These are phyloP conservation scores for Myxozyma vanderwaltii DNA, from an alignment of 805 yeast species.

Conservation along the genomic window DNA sequence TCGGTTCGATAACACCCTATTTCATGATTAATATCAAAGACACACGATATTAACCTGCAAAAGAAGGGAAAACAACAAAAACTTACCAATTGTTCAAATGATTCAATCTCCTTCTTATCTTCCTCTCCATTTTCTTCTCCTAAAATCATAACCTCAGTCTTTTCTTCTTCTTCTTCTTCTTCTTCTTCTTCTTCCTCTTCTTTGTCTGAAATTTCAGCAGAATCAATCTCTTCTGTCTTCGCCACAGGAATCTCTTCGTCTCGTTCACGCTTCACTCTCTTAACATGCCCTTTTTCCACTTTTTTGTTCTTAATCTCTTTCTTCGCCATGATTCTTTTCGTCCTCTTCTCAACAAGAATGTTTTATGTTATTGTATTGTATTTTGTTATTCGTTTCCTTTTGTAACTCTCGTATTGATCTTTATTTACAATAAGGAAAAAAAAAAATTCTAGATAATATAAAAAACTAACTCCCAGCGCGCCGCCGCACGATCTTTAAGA, in stretches of 20 bases:
- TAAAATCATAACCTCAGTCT: conserved; percentile 30
- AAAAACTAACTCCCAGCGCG: conserved; percentile 12
- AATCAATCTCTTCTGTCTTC: conserved; percentile 49
- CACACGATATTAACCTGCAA: too few relatives aligned
- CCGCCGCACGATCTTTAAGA: background rate
- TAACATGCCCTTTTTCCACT: background rate
- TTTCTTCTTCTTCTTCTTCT: background rate
- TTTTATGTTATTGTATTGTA: too few relatives aligned
- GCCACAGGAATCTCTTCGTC: conserved; percentile 20
- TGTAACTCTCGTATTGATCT: too few relatives aligned
- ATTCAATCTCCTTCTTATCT: conserved; percentile 30
- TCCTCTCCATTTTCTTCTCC: conserved; percentile 35
- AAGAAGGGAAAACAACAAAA: background rate
- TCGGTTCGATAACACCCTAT: conserved; percentile 66
- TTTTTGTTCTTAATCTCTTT: background rate
- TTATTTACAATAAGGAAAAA: too few relatives aligned
- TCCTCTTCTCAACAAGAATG: too few relatives aligned
- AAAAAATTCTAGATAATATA: too few relatives aligned
- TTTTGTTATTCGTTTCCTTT: too few relatives aligned
- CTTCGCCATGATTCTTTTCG: background rate
- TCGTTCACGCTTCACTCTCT: conserved; percentile 9
- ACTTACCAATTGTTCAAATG: conserved; percentile 34
- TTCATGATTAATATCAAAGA: background rate
- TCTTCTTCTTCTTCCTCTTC: background rate
- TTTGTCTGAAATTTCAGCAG: too few relatives aligned